Evolutionary conservation across 148 eudicot species (phyloP).

Genomic region (Diospyros kaki): DNA sequence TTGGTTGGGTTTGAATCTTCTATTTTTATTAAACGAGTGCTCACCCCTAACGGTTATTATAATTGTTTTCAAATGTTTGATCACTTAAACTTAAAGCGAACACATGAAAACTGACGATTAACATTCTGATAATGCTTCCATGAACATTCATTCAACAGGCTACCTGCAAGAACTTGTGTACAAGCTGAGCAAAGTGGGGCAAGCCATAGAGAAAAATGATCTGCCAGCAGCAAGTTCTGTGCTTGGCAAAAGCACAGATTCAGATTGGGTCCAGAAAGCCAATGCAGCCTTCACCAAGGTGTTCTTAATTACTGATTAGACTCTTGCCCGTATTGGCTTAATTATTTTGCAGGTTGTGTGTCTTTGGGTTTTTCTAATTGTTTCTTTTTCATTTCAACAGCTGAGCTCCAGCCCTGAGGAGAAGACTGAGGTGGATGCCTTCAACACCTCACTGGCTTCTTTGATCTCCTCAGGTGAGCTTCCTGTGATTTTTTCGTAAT

Average conservation of each 20-base stretch:
- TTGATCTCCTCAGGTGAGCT: conserved; percentile 70
- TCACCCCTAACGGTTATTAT: too few relatives aligned
- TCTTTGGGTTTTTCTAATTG: neutral
- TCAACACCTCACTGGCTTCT: conserved; percentile 62
- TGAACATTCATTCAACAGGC: conserved; percentile 29
- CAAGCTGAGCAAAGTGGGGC: conserved; percentile 76
- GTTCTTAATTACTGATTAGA: neutral
- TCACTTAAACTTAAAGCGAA: too few relatives aligned
- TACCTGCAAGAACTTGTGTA: conserved; percentile 86
- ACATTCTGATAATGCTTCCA: too few relatives aligned
- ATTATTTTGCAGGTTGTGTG: neutral
- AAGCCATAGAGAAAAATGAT: conserved; percentile 96
- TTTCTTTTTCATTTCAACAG: conserved; percentile 27
- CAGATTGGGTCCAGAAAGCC: conserved; percentile 84
- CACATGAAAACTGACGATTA: too few relatives aligned
- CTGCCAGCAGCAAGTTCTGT: conserved; percentile 65
- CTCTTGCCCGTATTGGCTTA: neutral
- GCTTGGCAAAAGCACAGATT: conserved; percentile 52
- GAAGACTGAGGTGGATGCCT: conserved; percentile 57
- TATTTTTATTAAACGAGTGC: too few relatives aligned
- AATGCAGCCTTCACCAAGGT: conserved; percentile 85
- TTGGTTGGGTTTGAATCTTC: too few relatives aligned
- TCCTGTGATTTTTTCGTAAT: neutral
- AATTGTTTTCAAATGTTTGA: too few relatives aligned
- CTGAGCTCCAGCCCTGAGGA: conserved; percentile 71